These are phyloP conservation scores for Exophiala xenobiotica DNA, from an alignment of 2,329 filamentous ascomycete genomes.

Conservation along the genomic window DNA sequence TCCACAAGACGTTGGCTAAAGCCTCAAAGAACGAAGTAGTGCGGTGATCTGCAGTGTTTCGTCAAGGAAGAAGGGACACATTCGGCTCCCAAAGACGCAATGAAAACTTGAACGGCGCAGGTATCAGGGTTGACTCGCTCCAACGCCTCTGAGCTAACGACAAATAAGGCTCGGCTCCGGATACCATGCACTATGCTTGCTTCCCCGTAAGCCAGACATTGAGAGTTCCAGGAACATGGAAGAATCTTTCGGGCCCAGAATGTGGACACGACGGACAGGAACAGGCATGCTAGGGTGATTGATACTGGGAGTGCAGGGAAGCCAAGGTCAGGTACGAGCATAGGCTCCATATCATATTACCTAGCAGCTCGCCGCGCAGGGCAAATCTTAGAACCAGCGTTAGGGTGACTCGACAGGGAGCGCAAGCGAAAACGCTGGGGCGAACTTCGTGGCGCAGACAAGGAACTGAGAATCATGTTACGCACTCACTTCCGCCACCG, in stretches of 20 bases:
- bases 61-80: background rate
- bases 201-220: background rate
- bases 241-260: background rate
- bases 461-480: too few relatives aligned
- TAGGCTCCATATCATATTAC: too few relatives aligned
- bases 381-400: too few relatives aligned
- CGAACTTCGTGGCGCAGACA: too few relatives aligned
- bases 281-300: background rate
- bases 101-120: background rate
- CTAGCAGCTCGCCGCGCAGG: too few relatives aligned
- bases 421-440: too few relatives aligned
- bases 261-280: background rate
- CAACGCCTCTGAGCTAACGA: background rate
- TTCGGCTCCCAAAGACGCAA: background rate
- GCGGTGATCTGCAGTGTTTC: background rate
- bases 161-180: background rate
- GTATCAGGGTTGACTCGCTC: background rate
- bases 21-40: background rate
- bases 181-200: background rate
- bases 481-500: too few relatives aligned
- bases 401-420: too few relatives aligned
- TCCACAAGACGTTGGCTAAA: background rate
- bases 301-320: too few relatives aligned
- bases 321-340: too few relatives aligned
- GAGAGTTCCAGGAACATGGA: background rate